Base-by-base conservation (phyloP, 2,329 filamentous ascomycete species). In the Aureobasidium leucospermi region DNA sequence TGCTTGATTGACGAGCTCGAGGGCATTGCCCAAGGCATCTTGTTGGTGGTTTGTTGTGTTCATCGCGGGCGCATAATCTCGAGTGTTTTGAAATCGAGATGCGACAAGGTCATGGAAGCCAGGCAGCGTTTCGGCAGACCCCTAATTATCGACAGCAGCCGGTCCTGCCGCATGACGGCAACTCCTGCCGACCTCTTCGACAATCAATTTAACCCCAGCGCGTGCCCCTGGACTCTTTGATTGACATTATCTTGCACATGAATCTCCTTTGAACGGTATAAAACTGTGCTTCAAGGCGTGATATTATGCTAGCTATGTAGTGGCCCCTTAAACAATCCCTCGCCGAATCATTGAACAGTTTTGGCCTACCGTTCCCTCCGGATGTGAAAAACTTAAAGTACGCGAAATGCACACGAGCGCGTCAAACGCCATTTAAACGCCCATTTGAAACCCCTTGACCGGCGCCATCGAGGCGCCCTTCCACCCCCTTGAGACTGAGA, bases 1-100 rank as follows among this genome's bases (percentile, higher is more conserved):
- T 6, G 62, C 62, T 23, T 53, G 57, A 45, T 61, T 58, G 58
- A 62, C 52, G n/a, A 62, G 61, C 47, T 52, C 52, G 10, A 57
- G 41, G 11, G 62, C 62, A n/a, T 58, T 58, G 53, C 52, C 47
- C 19, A 59, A 43, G 38, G 60, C 53, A 46, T 63, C 47, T 49
- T 51, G 59, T 3, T 42, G 29, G 38, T 56, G 48, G 42, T n/a
- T 56, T 29, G 52, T 61, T 19, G 59, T 46, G 7, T 57, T 58
- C 59, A 56, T 61, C n/a, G 38, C 19, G 19, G 43, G 55, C 55
- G 55, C 55, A 58, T 58, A n/a, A 9, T 48, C 42, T 58, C 8
- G 43, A 15, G 28, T 42, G 39, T 42, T 9, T 3, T 11, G n/a
- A 34, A 43, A 28, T 42, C 28, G 8, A 56, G 31, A 19, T 45